Evolutionary conservation across 192 early-diverging fungal genomes (phyloP).

Genomic region (Coemansia sp.): DNA sequence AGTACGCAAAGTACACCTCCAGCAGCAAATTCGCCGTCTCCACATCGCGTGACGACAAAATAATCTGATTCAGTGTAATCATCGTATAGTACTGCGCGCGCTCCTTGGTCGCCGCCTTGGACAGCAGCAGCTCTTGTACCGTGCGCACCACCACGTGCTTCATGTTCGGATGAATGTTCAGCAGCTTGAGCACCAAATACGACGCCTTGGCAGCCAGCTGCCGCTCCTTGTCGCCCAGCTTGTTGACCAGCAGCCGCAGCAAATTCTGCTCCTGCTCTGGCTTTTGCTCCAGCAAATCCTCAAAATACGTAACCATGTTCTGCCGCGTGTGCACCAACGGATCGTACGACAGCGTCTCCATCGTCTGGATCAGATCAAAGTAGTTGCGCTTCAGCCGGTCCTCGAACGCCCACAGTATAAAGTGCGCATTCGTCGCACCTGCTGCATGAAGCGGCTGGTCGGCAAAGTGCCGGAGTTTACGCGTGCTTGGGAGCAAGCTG

Average conservation of each 20-base stretch:
- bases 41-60: conserved; percentile 72
- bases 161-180: conserved; percentile 79
- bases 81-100: conserved; percentile 91
- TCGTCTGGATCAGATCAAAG: conserved; percentile 85
- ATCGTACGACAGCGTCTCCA: conserved; percentile 88
- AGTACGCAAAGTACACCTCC: conserved; percentile 88
- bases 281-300: conserved; percentile 76
- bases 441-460: conserved; percentile 75
- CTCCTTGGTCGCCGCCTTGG: conserved; percentile 65
- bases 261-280: conserved; percentile 98
- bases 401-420: conserved; percentile 93
- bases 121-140: conserved; percentile 82
- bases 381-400: conserved; percentile 88
- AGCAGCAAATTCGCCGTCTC: conserved; percentile 81
- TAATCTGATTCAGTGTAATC: conserved; percentile 88
- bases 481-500: conserved; percentile 72
- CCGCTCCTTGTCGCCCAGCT: conserved; percentile 88
- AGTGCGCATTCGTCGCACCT: conserved; percentile 66
- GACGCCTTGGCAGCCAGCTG: conserved; percentile 84
- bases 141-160: conserved; percentile 83
- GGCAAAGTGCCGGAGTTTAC: conserved; percentile 91
- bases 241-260: conserved; percentile 88
- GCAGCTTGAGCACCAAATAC: conserved; percentile 74
- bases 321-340: conserved; percentile 79
- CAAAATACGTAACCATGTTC: conserved; percentile 74